These are phyloP conservation scores for Verticillium nubilum DNA, from an alignment of 2,329 filamentous ascomycete species.

Conservation along the genomic window DNA sequence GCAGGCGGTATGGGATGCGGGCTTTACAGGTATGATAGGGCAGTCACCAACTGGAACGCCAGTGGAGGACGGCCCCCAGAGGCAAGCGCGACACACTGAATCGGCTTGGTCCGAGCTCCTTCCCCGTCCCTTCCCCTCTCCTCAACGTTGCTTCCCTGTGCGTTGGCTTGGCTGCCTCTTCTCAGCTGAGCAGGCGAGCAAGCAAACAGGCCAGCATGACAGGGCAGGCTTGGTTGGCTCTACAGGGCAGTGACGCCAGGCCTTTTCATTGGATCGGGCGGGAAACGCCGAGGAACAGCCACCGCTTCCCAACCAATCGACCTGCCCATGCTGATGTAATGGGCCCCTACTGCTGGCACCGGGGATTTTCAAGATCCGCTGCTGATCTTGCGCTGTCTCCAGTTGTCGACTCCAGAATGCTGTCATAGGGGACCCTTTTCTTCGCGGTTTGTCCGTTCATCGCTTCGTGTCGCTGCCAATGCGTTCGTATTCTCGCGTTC, in stretches of 20 bases:
- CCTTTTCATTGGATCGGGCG: not conserved
- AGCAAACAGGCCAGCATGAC: not conserved
- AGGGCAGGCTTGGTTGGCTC: not conserved
- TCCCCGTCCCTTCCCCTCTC: not conserved
- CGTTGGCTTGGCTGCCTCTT: not conserved
- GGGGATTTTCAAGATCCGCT: constrained; percentile 2
- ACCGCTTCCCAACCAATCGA: not conserved
- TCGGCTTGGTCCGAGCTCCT: not conserved
- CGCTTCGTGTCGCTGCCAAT: not conserved
- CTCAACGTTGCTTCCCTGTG: not conserved
- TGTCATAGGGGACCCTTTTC: not conserved
- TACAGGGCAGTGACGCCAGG: not conserved
- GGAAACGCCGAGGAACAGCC: not conserved
- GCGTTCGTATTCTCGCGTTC: not conserved
- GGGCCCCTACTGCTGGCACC: not conserved
- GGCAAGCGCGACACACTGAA: not conserved
- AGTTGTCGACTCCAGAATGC: not conserved
- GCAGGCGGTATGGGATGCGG: not conserved
- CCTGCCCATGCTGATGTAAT: not conserved
- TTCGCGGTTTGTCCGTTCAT: not conserved
- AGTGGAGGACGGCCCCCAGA: not conserved
- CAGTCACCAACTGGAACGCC: not conserved
- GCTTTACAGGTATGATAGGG: not conserved
- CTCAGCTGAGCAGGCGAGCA: not conserved
- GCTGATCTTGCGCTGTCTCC: not conserved